Percentiles rank a stretch among this genome's conserved stretches.
Evolutionary conservation across 805 yeast genomes (phyloP).

Genomic region (Starmerella roubikii): DNA sequence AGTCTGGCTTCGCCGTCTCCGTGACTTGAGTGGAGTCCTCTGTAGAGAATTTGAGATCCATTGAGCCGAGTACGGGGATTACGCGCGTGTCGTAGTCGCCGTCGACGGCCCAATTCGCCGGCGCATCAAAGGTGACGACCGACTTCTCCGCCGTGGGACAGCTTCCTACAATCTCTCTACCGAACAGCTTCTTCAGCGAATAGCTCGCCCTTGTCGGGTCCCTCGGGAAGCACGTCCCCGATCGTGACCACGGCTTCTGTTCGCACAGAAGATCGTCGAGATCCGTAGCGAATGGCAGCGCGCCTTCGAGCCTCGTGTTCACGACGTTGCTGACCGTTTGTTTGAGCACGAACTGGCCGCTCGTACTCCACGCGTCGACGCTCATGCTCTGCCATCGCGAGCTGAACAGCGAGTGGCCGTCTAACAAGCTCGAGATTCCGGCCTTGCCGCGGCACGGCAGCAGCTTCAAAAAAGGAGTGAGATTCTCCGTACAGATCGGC

Average conservation of each 20-base stretch:
- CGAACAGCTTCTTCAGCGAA: constrained; percentile 54
- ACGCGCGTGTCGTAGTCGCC: no score
- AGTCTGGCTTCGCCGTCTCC: constrained; percentile 39
- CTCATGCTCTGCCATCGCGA: constrained; percentile 92
- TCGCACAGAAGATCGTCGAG: constrained; percentile 69
- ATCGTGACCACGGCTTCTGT: constrained; percentile 39
- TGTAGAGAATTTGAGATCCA: constrained; percentile 33
- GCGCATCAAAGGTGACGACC: constrained; percentile 7
- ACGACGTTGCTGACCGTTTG: constrained; percentile 51
- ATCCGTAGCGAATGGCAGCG: constrained; percentile 68
- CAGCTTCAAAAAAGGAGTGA: constrained; percentile 82
- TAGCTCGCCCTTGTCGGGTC: constrained; percentile 26
- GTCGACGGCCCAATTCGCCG: constrained; percentile 9
- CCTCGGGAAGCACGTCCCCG: constrained; percentile 65
- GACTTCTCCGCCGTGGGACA: constrained; percentile 38
- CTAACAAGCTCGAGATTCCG: constrained; percentile 71
- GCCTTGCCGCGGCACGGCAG: constrained; percentile 86
- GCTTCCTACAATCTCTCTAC: constrained; percentile 49
- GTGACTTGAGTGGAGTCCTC: constrained; percentile 33
- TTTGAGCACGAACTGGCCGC: constrained; percentile 35
- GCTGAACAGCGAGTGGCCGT: constrained; percentile 77
- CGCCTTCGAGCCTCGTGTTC: constrained; percentile 57
- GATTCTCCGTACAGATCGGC: constrained; percentile 91
- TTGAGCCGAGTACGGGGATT: neutral
- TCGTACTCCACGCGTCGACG: constrained; percentile 55